Evolutionary conservation across 176 grass and related monocot species (phyloP), one percentile per base, ranked within the genome.

Genomic region (Cenchrus fungigraminus): DNA sequence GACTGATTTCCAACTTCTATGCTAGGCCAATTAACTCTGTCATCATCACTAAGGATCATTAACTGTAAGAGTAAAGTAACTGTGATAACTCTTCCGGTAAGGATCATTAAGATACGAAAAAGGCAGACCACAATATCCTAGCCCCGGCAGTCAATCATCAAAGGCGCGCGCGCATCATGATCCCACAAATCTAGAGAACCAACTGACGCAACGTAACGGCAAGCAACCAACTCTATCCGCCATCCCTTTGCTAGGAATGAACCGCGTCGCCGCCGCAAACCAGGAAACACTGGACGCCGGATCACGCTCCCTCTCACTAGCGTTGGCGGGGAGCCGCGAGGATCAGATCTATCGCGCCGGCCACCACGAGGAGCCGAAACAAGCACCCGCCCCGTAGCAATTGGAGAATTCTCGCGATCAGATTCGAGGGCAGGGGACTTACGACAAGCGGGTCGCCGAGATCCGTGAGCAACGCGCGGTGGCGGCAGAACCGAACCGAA

Each of bases 311-410:
- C 8, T 19, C 31, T 65, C 11, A 13, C 45, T 32, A 1, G 3
- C 6, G 16, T 19, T 20, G 4, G 25, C 2, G 59, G 51, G 2
- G 76, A 16, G 50, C 19, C 34, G 7, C 12, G 25, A 57, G 20
- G 53, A 59, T 56, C 53, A 71, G 79, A 82, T 82, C 79, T 71
- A 71, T 54, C 52, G 32, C n/a, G 52, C 79, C 25, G 49, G 14
- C 8, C 59, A 34, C 77, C 77, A 3, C 62, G 2, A 43, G 20
- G 0, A 6, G 9, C 20, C 20, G 67, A 44, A 15, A 71, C 19
- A 43, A 40, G 47, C 49, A 43, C 5, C 12, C 11, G 3, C 4
- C 17, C 9, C 9, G 12, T 12, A 16, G 8, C 20, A 77, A 28
- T 16, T 25, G 4, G 37, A 11, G 8, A 29, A 47, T 28, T 9